Base-by-base conservation (phyloP, 2,329 filamentous ascomycete genomes). In the Rutstroemia sp. region DNA sequence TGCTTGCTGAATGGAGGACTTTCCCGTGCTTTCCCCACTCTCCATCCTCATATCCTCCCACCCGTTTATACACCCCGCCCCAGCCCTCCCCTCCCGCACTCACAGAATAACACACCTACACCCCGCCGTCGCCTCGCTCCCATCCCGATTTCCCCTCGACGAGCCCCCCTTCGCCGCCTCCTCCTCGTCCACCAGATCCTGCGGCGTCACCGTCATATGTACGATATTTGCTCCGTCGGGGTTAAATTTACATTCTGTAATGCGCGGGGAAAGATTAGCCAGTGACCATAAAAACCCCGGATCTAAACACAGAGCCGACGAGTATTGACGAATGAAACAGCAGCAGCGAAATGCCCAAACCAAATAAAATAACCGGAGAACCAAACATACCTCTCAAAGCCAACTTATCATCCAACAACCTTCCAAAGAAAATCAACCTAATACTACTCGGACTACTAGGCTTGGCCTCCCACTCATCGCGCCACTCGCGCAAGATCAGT, bases 191-290 rank as follows among this genome's bases (percentile, higher is more conserved):
- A 92, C 76, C 41, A 87, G 80, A 68, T 95, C 90, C 68, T 91
- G 87, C 2, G 91, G 91, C 65, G 89, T 88, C 65, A 96, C 85
- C 5, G 88, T 92, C 90, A 96, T 95, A 72, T 96, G 91, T n/a
- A 96, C 85, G 27, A 95, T 88, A 63, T 95, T 95, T 7, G 88
- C 82, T 10, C 79, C 76, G 61, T 90, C 86, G 30, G 78, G 77
- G 67, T 82, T 88, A 68, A 95, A 90, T 59, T 84, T 87, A 67
- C 89, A 92, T 63, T 92, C 90, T 95, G 66, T 46, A 34, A 34
- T 12, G 30, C 9, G 30, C 10, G 30, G 10, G 8, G 8, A 30
- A 39, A n/a, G 37, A 34, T 34, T 34, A 34, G 30, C 30, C 12
- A 10, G 12, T 4, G 30, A 34, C 4, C 4, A 12, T 12, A 10